Conservation (phyloP, 352 stramenopile genomes). For the Phytopythium kandeliae region DNA sequence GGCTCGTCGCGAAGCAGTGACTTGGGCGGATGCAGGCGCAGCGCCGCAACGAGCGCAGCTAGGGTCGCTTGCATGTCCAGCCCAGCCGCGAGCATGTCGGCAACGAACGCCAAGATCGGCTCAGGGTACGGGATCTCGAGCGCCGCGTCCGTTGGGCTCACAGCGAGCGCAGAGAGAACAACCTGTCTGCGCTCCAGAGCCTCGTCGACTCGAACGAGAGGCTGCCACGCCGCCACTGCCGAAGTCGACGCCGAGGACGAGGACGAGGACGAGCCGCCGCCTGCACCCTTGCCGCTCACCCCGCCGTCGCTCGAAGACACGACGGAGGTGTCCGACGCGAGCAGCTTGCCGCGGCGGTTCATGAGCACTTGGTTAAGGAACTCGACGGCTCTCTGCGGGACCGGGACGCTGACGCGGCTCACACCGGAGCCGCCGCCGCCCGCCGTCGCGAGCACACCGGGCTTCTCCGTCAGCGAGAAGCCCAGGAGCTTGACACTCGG, state of each 20-base stretch:
- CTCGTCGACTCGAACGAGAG: conserved; percentile 31
- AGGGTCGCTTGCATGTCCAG: conserved; percentile 25
- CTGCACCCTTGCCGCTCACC: background rate
- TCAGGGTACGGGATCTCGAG: conserved; percentile 20
- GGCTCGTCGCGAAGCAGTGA: background rate
- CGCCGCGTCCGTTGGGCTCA: conserved; percentile 8
- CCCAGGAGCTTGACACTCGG: conserved; percentile 7
- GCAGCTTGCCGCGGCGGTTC: conserved; percentile 1
- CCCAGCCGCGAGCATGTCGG: conserved; percentile 18
- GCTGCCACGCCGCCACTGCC: conserved; percentile 13
- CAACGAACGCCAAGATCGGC: conserved; percentile 25
- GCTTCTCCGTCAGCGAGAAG: background rate
- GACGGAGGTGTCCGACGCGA: background rate
- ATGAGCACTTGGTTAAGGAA: conserved; percentile 36
- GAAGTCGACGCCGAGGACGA: background rate
- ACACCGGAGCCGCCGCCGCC: background rate
- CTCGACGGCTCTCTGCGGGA: conserved; percentile 18
- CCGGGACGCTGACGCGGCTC: background rate
- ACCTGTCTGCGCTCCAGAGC: conserved; percentile 7
- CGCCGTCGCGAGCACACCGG: background rate
- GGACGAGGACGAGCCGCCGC: background rate
- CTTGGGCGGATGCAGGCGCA: conserved; percentile 17
- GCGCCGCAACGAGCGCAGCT: conserved; percentile 25
- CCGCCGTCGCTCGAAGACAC: background rate
- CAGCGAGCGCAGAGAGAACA: background rate